Percentiles rank a stretch among this genome's conserved stretches.
phyloP scores from a whole-genome alignment of 768 basidiomycete species.

The Suillus americanus region DNA sequence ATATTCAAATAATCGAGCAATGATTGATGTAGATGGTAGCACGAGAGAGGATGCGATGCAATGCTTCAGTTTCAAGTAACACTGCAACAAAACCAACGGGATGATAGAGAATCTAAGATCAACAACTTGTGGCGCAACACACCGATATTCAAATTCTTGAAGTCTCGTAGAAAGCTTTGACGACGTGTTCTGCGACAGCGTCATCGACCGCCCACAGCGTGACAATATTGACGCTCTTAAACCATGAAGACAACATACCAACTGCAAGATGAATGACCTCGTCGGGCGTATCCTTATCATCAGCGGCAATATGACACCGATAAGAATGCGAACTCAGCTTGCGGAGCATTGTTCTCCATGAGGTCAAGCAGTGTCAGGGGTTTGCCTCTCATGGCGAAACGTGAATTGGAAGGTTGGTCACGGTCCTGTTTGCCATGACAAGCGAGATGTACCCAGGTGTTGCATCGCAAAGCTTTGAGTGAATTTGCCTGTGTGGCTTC shows the following conservation, averaged over 20 bases:
- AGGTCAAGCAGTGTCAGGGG: conserved; percentile 5
- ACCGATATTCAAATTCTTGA: background rate
- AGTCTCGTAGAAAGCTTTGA: background rate
- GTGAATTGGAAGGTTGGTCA: conserved; percentile 13
- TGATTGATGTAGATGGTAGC: too few relatives aligned
- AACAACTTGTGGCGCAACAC: background rate
- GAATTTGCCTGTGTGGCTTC: conserved; percentile 1
- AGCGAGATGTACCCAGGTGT: conserved; percentile 19
- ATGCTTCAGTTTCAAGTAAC: too few relatives aligned
- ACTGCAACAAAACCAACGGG: too few relatives aligned
- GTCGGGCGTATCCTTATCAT: conserved; percentile 15
- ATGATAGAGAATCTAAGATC: too few relatives aligned
- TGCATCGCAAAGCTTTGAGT: background rate
- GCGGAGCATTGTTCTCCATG: background rate
- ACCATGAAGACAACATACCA: conserved; percentile 21
- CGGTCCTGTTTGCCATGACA: conserved; percentile 17
- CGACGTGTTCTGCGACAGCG: background rate
- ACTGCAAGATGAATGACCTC: conserved; percentile 24
- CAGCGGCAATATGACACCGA: conserved; percentile 26
- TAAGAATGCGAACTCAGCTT: conserved; percentile 11
- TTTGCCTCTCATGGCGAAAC: background rate
- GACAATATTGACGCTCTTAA: conserved; percentile 19
- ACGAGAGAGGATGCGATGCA: too few relatives aligned
- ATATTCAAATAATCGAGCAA: too few relatives aligned
- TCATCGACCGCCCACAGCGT: conserved; percentile 20